These are phyloP conservation scores for Irpex lacteus DNA, from an alignment of 1,284 basidiomycete species.

Conservation along the genomic window DNA sequence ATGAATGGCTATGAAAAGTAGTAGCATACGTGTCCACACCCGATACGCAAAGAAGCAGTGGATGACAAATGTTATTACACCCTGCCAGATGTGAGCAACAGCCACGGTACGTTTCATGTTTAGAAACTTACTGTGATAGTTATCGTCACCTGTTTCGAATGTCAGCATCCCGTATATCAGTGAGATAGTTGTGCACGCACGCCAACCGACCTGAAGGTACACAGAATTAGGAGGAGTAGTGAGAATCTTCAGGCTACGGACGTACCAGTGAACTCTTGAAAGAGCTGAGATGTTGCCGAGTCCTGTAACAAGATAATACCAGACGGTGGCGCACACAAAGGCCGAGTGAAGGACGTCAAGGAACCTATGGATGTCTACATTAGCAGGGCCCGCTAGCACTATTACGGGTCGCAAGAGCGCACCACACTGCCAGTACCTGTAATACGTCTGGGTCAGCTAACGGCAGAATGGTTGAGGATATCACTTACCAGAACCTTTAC, in stretches of 20 bases:
- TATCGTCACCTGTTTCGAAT: conserved; percentile 8
- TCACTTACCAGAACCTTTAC: conserved; percentile 7
- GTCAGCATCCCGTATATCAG: not conserved
- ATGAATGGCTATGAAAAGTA: not conserved
- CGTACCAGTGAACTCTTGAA: conserved; percentile 8
- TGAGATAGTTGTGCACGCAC: not conserved
- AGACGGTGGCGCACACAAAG: conserved; percentile 11
- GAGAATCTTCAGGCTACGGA: not conserved
- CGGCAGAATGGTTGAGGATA: not conserved
- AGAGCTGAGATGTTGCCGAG: not conserved
- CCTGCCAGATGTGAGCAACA: not conserved
- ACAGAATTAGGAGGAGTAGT: not conserved
- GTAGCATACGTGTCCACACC: conserved; percentile 15
- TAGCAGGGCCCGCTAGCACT: not conserved
- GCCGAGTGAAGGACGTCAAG: conserved; percentile 11
- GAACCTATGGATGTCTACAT: not conserved
- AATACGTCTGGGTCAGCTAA: not conserved
- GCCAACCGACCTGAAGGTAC: conserved; percentile 7
- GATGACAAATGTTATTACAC: conserved; percentile 13
- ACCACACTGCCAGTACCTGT: conserved; percentile 5
- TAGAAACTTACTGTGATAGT: conserved; percentile 10
- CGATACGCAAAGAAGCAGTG: conserved; percentile 15
- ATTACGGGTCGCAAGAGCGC: not conserved
- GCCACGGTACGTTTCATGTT: not conserved
- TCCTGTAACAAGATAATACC: conserved; percentile 8